Percentiles rank a stretch among this genome's conserved stretches.
These are phyloP conservation scores for Penicillium olsonii DNA, from an alignment of 2,329 filamentous ascomycete genomes.

Conservation along the genomic window DNA sequence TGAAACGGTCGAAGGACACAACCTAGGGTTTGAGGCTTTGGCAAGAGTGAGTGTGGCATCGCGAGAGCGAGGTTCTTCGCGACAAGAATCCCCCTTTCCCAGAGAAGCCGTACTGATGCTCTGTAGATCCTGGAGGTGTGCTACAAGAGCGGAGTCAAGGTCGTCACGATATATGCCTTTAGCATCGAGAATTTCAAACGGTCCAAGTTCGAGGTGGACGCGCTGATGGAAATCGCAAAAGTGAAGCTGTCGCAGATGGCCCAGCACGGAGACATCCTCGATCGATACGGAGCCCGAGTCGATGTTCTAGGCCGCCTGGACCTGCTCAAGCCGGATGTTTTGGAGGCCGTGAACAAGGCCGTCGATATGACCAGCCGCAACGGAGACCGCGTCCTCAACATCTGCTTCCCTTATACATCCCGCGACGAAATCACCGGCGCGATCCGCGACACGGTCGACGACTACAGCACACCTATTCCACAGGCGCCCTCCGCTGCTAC, in stretches of 20 bases:
- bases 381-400: constrained; percentile 77
- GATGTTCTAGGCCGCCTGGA: constrained; percentile 82
- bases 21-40: constrained; percentile 91
- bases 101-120: constrained; percentile 3
- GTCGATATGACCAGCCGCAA: constrained; percentile 86
- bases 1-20: constrained; percentile 94
- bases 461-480: constrained; percentile 74
- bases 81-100: constrained; percentile 1
- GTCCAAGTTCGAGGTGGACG: constrained; percentile 93
- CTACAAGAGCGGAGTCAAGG: constrained; percentile 95
- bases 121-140: constrained; percentile 87
- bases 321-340: constrained; percentile 80
- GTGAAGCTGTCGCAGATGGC: constrained; percentile 88
- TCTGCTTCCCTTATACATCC: constrained; percentile 97
- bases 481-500: constrained; percentile 34
- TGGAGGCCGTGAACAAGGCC: constrained; percentile 83
- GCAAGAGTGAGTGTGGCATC: constrained; percentile 64
- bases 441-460: constrained; percentile 81
- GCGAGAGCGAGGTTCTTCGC: neutral
- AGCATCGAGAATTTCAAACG: constrained; percentile 99
- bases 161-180: constrained; percentile 97
- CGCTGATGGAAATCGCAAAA: constrained; percentile 96
- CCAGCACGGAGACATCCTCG: constrained; percentile 88
- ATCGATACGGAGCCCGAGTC: constrained; percentile 87
- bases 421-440: constrained; percentile 92